These are phyloP conservation scores for Claviceps quebecensis DNA, from an alignment of 2,329 filamentous ascomycete species.

Conservation along the genomic window DNA sequence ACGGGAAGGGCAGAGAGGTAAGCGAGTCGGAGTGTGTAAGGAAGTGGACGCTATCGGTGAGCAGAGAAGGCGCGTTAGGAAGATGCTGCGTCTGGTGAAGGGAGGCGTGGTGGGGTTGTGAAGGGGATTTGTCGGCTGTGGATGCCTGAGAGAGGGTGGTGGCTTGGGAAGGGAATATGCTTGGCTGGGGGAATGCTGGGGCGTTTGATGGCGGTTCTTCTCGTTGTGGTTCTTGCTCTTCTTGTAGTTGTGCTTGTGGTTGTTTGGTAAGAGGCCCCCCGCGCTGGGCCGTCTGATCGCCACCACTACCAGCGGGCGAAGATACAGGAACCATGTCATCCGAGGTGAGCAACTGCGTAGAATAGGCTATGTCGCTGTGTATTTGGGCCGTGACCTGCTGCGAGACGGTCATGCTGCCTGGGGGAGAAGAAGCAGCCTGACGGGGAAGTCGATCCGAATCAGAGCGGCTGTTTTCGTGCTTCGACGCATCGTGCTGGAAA, in stretches of 20 bases:
- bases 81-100: not conserved
- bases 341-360: constrained; percentile 16
- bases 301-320: constrained; percentile 11
- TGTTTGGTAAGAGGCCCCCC: not conserved
- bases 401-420: constrained; percentile 25
- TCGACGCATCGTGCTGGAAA: not conserved
- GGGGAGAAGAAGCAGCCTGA: not conserved
- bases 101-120: not conserved
- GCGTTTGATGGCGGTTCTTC: no score
- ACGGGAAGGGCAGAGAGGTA: constrained; percentile 7
- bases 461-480: not conserved
- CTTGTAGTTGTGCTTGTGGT: not conserved
- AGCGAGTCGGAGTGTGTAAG: constrained; percentile 13
- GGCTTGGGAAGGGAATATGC: constrained; percentile 19
- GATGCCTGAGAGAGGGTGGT: constrained; percentile 24
- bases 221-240: not conserved
- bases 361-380: constrained; percentile 29
- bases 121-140: constrained; percentile 15
- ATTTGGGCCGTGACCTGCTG: constrained; percentile 40
- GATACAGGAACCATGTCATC: constrained; percentile 17
- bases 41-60: constrained; percentile 6
- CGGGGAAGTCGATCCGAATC: not conserved
- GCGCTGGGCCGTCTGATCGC: constrained; percentile 3
- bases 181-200: constrained; percentile 2
- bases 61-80: not conserved